Evolutionary conservation across 495 filamentous ascomycete genomes (phyloP).

Genomic region (Staphylotrichum longicolle): DNA sequence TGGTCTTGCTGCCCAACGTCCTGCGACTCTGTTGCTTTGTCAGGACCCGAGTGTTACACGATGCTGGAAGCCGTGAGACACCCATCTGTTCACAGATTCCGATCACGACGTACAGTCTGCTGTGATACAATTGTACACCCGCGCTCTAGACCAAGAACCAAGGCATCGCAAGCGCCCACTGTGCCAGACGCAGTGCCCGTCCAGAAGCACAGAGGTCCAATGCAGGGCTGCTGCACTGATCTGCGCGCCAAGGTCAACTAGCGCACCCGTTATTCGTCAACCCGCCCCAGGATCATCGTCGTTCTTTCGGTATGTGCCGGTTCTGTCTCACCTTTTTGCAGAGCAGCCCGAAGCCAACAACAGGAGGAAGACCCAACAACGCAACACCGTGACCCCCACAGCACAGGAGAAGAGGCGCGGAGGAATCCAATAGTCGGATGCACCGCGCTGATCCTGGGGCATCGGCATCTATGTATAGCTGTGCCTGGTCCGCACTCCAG

Average conservation of each 20-base stretch:
- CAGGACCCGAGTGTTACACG: neutral
- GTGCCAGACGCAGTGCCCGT: neutral
- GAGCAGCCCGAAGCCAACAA: neutral
- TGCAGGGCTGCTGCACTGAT: constrained; percentile 1
- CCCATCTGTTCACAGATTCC: neutral
- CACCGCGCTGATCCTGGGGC: neutral
- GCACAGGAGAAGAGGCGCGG: neutral
- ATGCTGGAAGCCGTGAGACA: no score
- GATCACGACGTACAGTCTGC: neutral
- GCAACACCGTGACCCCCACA: neutral
- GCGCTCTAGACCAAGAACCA: no score
- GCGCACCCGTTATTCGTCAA: neutral
- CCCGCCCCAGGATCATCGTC: neutral
- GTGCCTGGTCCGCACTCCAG: no score
- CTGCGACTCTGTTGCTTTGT: no score
- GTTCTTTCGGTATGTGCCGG: constrained; percentile 1
- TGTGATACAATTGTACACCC: neutral
- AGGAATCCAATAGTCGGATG: constrained; percentile 1
- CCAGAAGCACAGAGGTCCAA: neutral
- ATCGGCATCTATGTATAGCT: no score
- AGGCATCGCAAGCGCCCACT: no score
- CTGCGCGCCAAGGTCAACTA: constrained; percentile 1
- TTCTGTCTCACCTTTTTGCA: neutral
- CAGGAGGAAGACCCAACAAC: neutral
- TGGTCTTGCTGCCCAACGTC: no score